These are phyloP conservation scores for Acorus calamus DNA, from an alignment of 106 monocot genomes.

Conservation along the genomic window DNA sequence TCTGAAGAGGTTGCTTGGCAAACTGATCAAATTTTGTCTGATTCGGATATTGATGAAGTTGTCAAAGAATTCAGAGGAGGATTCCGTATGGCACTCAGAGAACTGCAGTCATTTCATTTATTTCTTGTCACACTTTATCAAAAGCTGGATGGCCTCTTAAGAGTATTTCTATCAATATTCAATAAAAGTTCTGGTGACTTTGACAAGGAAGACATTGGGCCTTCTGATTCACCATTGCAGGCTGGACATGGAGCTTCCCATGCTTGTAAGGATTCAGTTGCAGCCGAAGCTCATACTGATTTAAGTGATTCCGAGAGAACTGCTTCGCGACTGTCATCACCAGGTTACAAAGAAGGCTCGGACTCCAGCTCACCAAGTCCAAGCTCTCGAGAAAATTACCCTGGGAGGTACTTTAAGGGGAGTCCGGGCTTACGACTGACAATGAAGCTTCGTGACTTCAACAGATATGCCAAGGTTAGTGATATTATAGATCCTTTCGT, in stretches of 20 bases:
- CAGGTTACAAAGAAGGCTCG: constrained; percentile 38
- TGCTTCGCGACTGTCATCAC: constrained; percentile 24
- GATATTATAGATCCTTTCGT: neutral
- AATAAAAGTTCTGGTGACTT: constrained; percentile 42
- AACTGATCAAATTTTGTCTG: constrained; percentile 18
- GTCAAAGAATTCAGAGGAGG: constrained; percentile 75
- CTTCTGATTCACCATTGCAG: constrained; percentile 22
- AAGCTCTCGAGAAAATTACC: constrained; percentile 46
- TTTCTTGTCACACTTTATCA: constrained; percentile 82
- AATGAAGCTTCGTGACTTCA: constrained; percentile 78
- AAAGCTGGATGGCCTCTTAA: constrained; percentile 66
- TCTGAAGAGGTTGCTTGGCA: constrained; percentile 18
- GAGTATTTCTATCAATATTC: constrained; percentile 49
- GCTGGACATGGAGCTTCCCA: constrained; percentile 12
- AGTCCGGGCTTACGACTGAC: constrained; percentile 67
- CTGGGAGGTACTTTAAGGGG: constrained; percentile 49
- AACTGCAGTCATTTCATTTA: constrained; percentile 69
- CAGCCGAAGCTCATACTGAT: constrained; percentile 20
- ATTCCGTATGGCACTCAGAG: constrained; percentile 72
- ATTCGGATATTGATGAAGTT: constrained; percentile 21
- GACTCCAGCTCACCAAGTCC: constrained; percentile 47
- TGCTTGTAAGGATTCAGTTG: constrained; percentile 19
- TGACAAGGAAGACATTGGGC: constrained; percentile 56
- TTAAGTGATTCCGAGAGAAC: constrained; percentile 41
- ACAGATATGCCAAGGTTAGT: constrained; percentile 72